phyloP scores from a whole-genome alignment of 257 asterid genomes.

The Voacanga thouarsii region DNA sequence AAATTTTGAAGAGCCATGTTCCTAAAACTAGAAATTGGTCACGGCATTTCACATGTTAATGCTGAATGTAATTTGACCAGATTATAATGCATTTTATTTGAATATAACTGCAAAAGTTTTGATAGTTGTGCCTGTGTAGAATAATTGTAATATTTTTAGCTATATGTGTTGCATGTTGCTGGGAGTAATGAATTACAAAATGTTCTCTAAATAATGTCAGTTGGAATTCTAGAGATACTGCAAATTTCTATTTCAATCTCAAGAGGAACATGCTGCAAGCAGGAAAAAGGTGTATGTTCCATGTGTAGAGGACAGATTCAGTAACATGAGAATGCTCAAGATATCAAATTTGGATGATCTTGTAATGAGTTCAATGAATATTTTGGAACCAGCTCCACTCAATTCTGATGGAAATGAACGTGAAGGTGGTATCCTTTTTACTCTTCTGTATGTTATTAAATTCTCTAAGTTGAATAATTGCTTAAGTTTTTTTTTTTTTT shows the following conservation, averaged over 20 bases:
- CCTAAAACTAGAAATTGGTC: neutral
- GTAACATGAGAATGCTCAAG: constrained; percentile 17
- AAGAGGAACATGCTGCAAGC: neutral
- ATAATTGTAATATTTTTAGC: neutral
- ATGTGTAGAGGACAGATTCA: constrained; percentile 11
- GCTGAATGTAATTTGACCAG: too few species aligned
- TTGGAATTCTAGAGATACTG: neutral
- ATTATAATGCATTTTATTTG: too few species aligned
- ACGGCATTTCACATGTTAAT: neutral
- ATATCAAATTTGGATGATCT: constrained; percentile 8
- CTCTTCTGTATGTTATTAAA: neutral
- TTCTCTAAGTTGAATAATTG: neutral
- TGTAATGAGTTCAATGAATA: constrained; percentile 1
- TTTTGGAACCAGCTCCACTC: constrained; percentile 13
- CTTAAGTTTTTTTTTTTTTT: neutral
- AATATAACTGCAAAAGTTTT: too few species aligned
- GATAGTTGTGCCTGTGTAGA: neutral
- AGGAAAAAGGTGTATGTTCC: constrained; percentile 15
- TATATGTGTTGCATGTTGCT: neutral
- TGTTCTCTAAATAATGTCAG: neutral
- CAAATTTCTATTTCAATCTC: neutral
- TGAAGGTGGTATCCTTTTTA: neutral
- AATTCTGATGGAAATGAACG: constrained; percentile 9
- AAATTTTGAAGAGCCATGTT: neutral
- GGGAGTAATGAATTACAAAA: neutral